phyloP scores from a whole-genome alignment of 1,139 yeast species.

The Hansenula anomala region DNA sequence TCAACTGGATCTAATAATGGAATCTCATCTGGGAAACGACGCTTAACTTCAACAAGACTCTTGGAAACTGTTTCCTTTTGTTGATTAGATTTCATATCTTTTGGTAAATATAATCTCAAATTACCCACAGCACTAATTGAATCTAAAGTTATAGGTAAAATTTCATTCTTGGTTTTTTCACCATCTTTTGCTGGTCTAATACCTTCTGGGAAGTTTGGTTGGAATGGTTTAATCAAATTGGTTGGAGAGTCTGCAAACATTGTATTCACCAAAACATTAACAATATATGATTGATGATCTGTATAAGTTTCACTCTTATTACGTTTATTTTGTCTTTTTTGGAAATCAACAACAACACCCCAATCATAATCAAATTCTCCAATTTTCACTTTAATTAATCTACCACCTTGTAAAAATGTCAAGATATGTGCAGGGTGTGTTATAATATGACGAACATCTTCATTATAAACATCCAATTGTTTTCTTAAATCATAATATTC shows the following conservation, averaged over 20 bases:
- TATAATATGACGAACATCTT: constrained; percentile 79
- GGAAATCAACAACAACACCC: constrained; percentile 83
- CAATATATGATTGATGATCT: constrained; percentile 86
- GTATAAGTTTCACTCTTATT: constrained; percentile 47
- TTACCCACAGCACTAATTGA: constrained; percentile 75
- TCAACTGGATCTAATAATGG: constrained; percentile 87
- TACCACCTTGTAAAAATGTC: constrained; percentile 84
- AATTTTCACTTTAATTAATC: constrained; percentile 63
- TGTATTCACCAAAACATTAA: constrained; percentile 75
- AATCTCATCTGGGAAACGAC: constrained; percentile 84
- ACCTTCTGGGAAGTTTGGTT: constrained; percentile 80
- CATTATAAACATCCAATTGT: constrained; percentile 63
- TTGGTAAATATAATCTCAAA: constrained; percentile 76
- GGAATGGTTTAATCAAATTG: constrained; percentile 59
- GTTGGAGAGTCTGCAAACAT: constrained; percentile 78
- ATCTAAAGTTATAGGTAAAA: constrained; percentile 78
- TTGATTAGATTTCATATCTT: constrained; percentile 64
- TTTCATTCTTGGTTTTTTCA: constrained; percentile 70
- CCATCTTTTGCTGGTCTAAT: constrained; percentile 76
- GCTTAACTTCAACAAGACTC: constrained; percentile 72
- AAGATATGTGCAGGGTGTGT: constrained; percentile 88
- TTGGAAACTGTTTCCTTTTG: constrained; percentile 73
- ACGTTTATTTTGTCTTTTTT: constrained; percentile 62
- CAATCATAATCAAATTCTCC: constrained; percentile 75
- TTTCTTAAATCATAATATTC: constrained; percentile 80